Evolutionary conservation across 441 rosid genomes (phyloP).

Genomic region (Populus hybrid): DNA sequence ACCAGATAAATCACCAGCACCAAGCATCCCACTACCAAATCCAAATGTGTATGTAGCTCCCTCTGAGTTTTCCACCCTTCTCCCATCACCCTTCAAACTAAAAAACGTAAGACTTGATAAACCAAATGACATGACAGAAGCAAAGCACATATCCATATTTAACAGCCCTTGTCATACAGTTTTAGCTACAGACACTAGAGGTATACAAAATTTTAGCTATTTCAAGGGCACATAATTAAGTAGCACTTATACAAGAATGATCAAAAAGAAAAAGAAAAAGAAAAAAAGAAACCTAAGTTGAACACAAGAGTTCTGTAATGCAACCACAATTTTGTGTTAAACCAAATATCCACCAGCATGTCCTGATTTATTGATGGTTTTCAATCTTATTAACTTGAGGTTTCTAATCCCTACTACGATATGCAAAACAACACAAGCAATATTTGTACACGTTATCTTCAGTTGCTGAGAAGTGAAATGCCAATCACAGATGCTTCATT

Average conservation of each 20-base stretch:
- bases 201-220: background rate
- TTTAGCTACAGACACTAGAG: background rate
- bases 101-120: slow-evolving; percentile 22
- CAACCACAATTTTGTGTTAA: background rate
- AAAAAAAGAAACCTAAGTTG: background rate
- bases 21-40: background rate
- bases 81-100: slow-evolving; percentile 25
- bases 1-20: background rate
- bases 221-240: background rate
- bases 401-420: background rate
- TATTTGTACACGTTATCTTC: background rate
- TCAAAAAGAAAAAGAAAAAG: background rate
- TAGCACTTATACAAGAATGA: background rate
- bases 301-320: background rate
- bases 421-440: slow-evolving; percentile 5
- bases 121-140: slow-evolving; percentile 12
- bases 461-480: background rate
- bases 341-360: background rate
- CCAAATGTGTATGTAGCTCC: background rate
- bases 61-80: background rate
- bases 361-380: background rate
- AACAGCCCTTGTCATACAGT: background rate
- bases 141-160: background rate
- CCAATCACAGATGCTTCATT: slow-evolving; percentile 1
- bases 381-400: background rate